phyloP scores from a whole-genome alignment of 2,329 filamentous ascomycete species.

The Stachybotrys chartarum region DNA sequence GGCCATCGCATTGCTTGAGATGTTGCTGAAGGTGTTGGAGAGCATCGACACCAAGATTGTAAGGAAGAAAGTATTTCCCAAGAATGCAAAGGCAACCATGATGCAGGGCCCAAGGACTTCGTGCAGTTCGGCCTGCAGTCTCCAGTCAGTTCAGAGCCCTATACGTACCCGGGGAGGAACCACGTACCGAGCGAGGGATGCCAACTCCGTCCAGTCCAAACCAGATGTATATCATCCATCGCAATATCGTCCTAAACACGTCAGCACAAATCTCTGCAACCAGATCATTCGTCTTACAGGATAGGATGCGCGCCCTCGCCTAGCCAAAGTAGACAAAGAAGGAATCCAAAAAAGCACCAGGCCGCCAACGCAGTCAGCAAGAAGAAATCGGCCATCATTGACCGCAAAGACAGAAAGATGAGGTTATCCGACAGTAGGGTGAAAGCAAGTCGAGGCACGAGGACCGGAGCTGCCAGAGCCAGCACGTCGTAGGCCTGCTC shows the following conservation, averaged over 20 bases:
- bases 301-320: slow-evolving; percentile 55
- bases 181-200: slow-evolving; percentile 46
- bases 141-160: background rate
- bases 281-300: slow-evolving; percentile 31
- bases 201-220: slow-evolving; percentile 73
- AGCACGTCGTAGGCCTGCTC: slow-evolving; percentile 71
- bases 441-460: slow-evolving; percentile 74
- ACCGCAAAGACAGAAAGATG: slow-evolving; percentile 71
- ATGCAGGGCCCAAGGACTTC: slow-evolving; percentile 69
- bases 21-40: slow-evolving; percentile 74
- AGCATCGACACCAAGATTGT: slow-evolving; percentile 84
- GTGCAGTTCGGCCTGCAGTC: slow-evolving; percentile 59
- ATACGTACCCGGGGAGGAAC: background rate
- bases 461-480: slow-evolving; percentile 70
- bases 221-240: slow-evolving; percentile 94
- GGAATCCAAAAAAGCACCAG: slow-evolving; percentile 80
- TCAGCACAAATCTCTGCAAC: background rate
- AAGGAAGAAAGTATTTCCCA: slow-evolving; percentile 83
- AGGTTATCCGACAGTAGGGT: slow-evolving; percentile 79
- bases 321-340: slow-evolving; percentile 74
- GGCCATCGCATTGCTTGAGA: slow-evolving; percentile 69
- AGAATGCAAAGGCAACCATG: slow-evolving; percentile 78
- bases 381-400: slow-evolving; percentile 85
- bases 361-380: slow-evolving; percentile 65
- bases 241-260: slow-evolving; percentile 55